phyloP scores from a whole-genome alignment of 2,329 filamentous ascomycete species.

The Arthrobotrys sinensis region DNA sequence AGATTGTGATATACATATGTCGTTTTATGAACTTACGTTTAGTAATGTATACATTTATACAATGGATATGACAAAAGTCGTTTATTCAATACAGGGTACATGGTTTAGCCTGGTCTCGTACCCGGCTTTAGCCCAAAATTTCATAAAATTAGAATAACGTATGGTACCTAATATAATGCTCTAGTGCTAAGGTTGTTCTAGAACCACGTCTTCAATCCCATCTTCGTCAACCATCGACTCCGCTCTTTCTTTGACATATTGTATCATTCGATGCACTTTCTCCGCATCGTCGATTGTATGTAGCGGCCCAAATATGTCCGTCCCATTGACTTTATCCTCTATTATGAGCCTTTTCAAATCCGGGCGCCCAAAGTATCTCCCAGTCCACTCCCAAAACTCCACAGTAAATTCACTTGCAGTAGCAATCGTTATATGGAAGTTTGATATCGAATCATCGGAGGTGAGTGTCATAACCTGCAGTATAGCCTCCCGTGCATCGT shows the following conservation, averaged over 20 bases:
- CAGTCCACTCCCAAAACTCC: slow-evolving; percentile 43
- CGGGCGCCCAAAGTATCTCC: background rate
- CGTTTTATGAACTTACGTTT: slow-evolving; percentile 7
- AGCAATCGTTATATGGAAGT: slow-evolving; percentile 15
- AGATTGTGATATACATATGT: slow-evolving; percentile 15
- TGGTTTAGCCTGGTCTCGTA: too few species aligned
- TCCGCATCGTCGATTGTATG: slow-evolving; percentile 47
- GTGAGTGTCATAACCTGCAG: slow-evolving; percentile 5
- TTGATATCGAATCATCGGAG: background rate
- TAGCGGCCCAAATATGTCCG: slow-evolving; percentile 22
- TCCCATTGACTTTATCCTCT: slow-evolving; percentile 11
- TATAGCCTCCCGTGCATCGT: slow-evolving; percentile 26
- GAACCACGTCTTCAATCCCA: background rate
- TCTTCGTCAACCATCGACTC: background rate
- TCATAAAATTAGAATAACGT: too few species aligned
- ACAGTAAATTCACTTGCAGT: slow-evolving; percentile 27
- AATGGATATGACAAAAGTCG: slow-evolving; percentile 7
- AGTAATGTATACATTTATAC: slow-evolving; percentile 12
- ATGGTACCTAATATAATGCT: too few species aligned
- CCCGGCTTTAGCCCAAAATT: too few species aligned
- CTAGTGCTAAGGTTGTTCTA: too few species aligned
- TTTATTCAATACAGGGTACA: slow-evolving; percentile 2
- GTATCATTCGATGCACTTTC: slow-evolving; percentile 22
- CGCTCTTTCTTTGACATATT: slow-evolving; percentile 13
- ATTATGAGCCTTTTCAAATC: slow-evolving; percentile 18